Evolutionary conservation across 441 rosid species (phyloP), one percentile per base, ranked within the genome.

Genomic region (Eruca vesicaria): DNA sequence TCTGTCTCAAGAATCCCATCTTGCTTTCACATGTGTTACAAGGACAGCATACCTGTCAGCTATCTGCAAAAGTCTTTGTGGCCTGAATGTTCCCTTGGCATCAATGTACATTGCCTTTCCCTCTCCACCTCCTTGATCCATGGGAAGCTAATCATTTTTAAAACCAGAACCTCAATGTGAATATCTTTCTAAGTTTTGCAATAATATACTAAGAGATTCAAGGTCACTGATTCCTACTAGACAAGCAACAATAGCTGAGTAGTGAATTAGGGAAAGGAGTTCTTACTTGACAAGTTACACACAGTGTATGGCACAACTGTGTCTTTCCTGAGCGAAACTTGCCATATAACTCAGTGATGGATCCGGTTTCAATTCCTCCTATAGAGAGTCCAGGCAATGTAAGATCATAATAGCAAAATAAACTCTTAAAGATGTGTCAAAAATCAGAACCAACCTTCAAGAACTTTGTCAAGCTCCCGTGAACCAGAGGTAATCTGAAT

Each of bases 121-220:
- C 80, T 93, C 97, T 10, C 98, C 97, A 0, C 98, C 99, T 60
- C 98, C 98, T 91, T 95, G 98, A 89, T 95, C 97, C 78, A 95
- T 75, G 18, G 97, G 99, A 82, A 93, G 96, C 98, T 93, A 87
- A 82, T 77, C 83, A 16, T 6, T 74, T 72, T 16, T 62, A 58
- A 76, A 28, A 6, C 64, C 21, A 16, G 45, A 61, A 66, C 31
- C 58, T 60, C 3, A 1, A 26, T 3, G 68, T 72, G 8, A 60
- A 71, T 66, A 72, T 66, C 71, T 52, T 68, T 43, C 63, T 65
- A 31, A 43, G 4, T 32, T 74, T 56, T 7, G 31, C 9, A 6
- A 35, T 15, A 45, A 35, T 12, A 19, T 6, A 28, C 35, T 1
- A 32, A 63, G 36, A 36, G 21, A 41, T 8, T 35, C 28, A 53